Percentiles rank a stretch among this genome's conserved stretches.
phyloP scores from a whole-genome alignment of 495 filamentous ascomycete species.

The Pseudotulostoma volvatum region DNA sequence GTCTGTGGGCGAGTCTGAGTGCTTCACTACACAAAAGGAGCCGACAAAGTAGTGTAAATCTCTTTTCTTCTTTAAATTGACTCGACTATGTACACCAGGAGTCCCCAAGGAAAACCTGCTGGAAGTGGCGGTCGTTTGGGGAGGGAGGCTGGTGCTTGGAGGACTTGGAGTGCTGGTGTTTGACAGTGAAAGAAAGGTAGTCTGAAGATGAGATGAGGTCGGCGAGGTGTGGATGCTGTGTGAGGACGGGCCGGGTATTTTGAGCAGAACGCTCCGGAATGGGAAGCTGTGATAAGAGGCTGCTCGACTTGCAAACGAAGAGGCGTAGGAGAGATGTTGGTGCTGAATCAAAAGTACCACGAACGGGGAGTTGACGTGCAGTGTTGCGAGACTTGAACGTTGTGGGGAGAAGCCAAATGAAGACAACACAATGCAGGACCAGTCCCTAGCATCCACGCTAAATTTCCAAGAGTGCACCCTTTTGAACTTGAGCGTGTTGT shows the following conservation, averaged over 20 bases:
- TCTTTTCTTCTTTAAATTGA: conserved; percentile 34
- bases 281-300: conserved; percentile 13
- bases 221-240: conserved; percentile 13
- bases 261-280: conserved; percentile 7
- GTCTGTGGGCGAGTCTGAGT: conserved; percentile 7
- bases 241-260: conserved; percentile 12
- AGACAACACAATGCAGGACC: conserved; percentile 8
- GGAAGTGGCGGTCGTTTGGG: conserved; percentile 43
- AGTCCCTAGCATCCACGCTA: neutral
- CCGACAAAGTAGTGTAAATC: conserved; percentile 27
- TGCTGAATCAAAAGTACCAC: conserved; percentile 10
- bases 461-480: neutral
- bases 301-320: conserved; percentile 14
- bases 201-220: conserved; percentile 16
- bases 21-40: conserved; percentile 27
- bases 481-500: neutral
- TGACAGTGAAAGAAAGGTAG: conserved; percentile 15
- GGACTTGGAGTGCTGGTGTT: conserved; percentile 19
- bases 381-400: conserved; percentile 6
- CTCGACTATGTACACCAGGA: conserved; percentile 78
- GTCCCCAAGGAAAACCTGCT: conserved; percentile 82
- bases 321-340: conserved; percentile 10
- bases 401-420: conserved; percentile 7
- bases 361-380: conserved; percentile 7
- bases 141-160: conserved; percentile 30